Conservation (phyloP, 169 alveolate genomes). For the Plasmodium sp. region DNA sequence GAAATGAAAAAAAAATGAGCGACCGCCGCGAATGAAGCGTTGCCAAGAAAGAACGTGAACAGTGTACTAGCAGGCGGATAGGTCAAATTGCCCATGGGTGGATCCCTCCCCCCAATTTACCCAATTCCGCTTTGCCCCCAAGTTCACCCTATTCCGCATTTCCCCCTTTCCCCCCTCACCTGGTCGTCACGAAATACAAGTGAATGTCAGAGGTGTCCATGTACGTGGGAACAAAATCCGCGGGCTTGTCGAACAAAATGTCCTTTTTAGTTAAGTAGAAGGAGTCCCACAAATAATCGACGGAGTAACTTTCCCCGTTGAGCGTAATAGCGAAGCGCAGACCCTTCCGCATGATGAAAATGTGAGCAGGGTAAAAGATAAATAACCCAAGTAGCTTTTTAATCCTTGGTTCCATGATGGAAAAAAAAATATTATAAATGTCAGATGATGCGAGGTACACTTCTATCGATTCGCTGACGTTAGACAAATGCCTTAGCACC, state of each 20-base stretch:
- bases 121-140: neutral
- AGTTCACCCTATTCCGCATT: neutral
- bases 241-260: slow-evolving; percentile 22
- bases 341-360: slow-evolving; percentile 67
- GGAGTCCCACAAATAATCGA: slow-evolving; percentile 60
- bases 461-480: slow-evolving; percentile 57
- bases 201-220: slow-evolving; percentile 49
- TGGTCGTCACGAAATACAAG: slow-evolving; percentile 25
- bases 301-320: slow-evolving; percentile 66
- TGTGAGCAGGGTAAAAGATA: slow-evolving; percentile 54
- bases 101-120: neutral
- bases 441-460: slow-evolving; percentile 49
- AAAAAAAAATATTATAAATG: slow-evolving; percentile 58
- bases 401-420: slow-evolving; percentile 5
- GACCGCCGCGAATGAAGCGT: neutral
- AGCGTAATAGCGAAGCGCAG: slow-evolving; percentile 51
- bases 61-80: neutral
- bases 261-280: slow-evolving; percentile 64
- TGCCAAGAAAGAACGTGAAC: neutral
- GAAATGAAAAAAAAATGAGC: neutral
- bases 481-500: slow-evolving; percentile 75
- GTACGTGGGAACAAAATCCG: slow-evolving; percentile 49
- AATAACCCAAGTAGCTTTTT: slow-evolving; percentile 34
- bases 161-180: neutral
- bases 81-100: neutral